phyloP scores from a whole-genome alignment of 805 yeast genomes.

The Pichia gijzeniarum region DNA sequence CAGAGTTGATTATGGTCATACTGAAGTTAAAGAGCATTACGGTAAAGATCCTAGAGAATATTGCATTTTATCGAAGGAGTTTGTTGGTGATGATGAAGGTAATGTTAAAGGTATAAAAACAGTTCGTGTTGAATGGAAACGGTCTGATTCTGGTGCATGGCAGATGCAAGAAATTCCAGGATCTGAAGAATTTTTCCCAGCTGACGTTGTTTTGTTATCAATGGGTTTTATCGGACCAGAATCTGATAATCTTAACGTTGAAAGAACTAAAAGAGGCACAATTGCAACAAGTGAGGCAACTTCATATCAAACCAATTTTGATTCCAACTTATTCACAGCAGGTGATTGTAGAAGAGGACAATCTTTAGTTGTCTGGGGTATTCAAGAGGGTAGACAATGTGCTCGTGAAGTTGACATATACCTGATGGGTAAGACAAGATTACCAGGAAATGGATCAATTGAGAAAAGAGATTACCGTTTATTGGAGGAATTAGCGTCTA shows the following conservation, averaged over 20 bases:
- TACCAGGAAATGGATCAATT: slow-evolving; percentile 93
- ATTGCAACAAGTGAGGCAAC: slow-evolving; percentile 55
- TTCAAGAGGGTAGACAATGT: slow-evolving; percentile 98
- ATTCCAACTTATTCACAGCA: slow-evolving; percentile 79
- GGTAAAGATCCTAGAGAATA: slow-evolving; percentile 98
- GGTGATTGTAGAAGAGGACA: slow-evolving; percentile 99
- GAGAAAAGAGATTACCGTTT: slow-evolving; percentile 76
- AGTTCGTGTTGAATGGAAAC: slow-evolving; percentile 97
- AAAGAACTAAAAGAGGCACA: slow-evolving; percentile 80
- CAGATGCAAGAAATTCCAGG: slow-evolving; percentile 98
- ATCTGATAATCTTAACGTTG: slow-evolving; percentile 60
- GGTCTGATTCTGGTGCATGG: slow-evolving; percentile 94
- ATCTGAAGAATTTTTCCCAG: slow-evolving; percentile 89
- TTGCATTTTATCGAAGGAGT: slow-evolving; percentile 91
- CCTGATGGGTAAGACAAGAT: slow-evolving; percentile 69
- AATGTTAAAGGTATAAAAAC: slow-evolving; percentile 94
- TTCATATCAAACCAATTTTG: slow-evolving; percentile 58
- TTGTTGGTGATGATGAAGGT: slow-evolving; percentile 90
- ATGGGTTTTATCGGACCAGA: slow-evolving; percentile 99
- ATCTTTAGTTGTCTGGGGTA: slow-evolving; percentile 98
- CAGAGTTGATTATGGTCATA: slow-evolving; percentile 96
- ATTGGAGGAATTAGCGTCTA: slow-evolving; percentile 69
- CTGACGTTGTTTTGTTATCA: slow-evolving; percentile 86
- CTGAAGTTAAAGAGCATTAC: slow-evolving; percentile 89
- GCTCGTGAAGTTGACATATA: slow-evolving; percentile 86